phyloP scores from a whole-genome alignment of 1,284 basidiomycete species.

The Golubevia pallescens region DNA sequence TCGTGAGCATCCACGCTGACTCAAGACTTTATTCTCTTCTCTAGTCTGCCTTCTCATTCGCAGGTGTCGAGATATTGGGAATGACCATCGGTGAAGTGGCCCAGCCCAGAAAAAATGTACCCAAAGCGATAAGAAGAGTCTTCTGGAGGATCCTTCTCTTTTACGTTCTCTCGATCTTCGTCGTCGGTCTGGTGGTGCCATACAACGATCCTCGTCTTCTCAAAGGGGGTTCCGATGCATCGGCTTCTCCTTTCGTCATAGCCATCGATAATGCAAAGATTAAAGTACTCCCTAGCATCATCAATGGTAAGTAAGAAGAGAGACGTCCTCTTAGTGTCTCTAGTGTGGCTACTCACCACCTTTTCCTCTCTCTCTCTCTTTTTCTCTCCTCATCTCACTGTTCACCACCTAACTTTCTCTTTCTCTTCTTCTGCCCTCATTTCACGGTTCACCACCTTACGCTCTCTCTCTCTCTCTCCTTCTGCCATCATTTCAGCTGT shows the following conservation, averaged over 20 bases:
- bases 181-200: conserved; percentile 32
- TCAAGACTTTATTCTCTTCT: conserved; percentile 2
- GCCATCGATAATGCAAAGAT: conserved; percentile 63
- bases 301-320: conserved; percentile 32
- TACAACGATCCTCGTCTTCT: conserved; percentile 34
- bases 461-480: conserved; percentile 14
- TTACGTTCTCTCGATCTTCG: conserved; percentile 33
- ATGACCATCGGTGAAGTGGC: conserved; percentile 50
- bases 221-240: conserved; percentile 20
- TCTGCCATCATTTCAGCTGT: conserved; percentile 44
- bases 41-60: conserved; percentile 47
- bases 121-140: conserved; percentile 1
- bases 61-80: conserved; percentile 55
- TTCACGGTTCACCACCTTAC: too few relatives aligned
- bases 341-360: too few relatives aligned
- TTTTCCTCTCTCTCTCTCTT: too few relatives aligned
- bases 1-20: not conserved
- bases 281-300: conserved; percentile 55
- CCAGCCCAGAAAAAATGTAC: conserved; percentile 41
- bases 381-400: too few relatives aligned
- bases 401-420: too few relatives aligned
- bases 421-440: too few relatives aligned
- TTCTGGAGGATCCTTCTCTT: conserved; percentile 32
- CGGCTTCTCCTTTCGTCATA: conserved; percentile 51
- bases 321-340: conserved; percentile 21